Base-by-base conservation (phyloP, 1,284 basidiomycete genomes). In the Thelephora terrestris region DNA sequence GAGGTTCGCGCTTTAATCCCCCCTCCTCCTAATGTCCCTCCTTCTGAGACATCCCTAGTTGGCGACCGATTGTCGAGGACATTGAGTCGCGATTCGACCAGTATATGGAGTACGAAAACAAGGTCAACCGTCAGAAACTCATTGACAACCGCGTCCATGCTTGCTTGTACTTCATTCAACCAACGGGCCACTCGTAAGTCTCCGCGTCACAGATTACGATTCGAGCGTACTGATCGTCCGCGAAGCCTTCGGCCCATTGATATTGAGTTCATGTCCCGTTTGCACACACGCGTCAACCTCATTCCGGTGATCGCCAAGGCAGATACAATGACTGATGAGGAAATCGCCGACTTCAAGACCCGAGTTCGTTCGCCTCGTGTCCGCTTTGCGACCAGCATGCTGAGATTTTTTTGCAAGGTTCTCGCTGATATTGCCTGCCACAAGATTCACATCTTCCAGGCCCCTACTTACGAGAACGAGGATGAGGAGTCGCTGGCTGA, bases 301-400 rank as follows among this genome's bases (percentile, higher is more conserved):
- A 96, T 98, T 58, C 93, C 93, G 48, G 80, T 98, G 63, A 96
- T 98, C 59, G 93, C 93, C 53, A 97, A 97, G 73, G 81, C 91
- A 16, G 93, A 98, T 65, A 97, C 94, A 32, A 69, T 98, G 69
- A 97, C 94, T 27, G 92, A 97, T 59, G 93, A 97, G 58, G 93
- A 97, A 68, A 81, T 96, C 53, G 70, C 75, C 10, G 76, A 85
- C 47, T 98, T 97, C 78, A 98, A 98, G 74, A 79, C 84, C 57
- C 75, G 92, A 58, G 91, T 93, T 65, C 54, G 79, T 55, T 24
- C 18, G 14, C 4, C 5, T 25, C 27, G 2, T 34, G 12, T 40
- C 27, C n/a, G 3, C 29, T 36, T 4, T 37, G 18, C 25, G 5
- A 17, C 46, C 27, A 49, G 32, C 36, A 18, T 10, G 18, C 45